These are phyloP conservation scores for Ophiosphaerella korrae DNA, from an alignment of 2,329 filamentous ascomycete genomes.

Conservation along the genomic window DNA sequence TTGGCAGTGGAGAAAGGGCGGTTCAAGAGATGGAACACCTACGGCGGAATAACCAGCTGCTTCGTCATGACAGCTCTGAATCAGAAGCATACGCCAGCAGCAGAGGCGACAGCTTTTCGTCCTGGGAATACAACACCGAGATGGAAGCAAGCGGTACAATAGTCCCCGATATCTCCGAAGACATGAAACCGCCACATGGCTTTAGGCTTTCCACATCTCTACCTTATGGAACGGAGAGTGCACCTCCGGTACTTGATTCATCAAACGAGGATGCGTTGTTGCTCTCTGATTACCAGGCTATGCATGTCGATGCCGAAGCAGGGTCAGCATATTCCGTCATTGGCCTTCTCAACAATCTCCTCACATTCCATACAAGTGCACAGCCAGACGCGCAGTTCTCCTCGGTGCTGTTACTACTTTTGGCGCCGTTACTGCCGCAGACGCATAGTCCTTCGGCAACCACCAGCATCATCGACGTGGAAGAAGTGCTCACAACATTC, in stretches of 20 bases:
- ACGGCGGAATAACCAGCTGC: conserved; percentile 47
- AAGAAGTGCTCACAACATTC: conserved; percentile 45
- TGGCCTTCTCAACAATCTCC: conserved; percentile 49
- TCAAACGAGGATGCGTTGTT: conserved; percentile 36
- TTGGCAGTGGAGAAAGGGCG: conserved; percentile 37
- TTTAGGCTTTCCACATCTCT: conserved; percentile 20
- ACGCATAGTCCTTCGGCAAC: conserved; percentile 42
- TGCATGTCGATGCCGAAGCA: conserved; percentile 41
- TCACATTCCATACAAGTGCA: conserved; percentile 49
- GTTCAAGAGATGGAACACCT: conserved; percentile 47
- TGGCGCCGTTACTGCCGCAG: conserved; percentile 53
- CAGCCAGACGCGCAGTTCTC: conserved; percentile 55
- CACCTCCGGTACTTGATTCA: conserved; percentile 30
- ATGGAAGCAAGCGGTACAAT: conserved; percentile 52
- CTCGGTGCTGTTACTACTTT: conserved; percentile 53
- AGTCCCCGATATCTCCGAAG: conserved; percentile 41
- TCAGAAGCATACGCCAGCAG: conserved; percentile 46
- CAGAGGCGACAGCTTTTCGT: conserved; percentile 32
- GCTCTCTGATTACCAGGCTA: conserved; percentile 44
- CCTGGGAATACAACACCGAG: conserved; percentile 35
- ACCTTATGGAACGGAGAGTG: conserved; percentile 29
- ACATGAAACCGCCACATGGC: conserved; percentile 30
- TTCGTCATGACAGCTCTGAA: conserved; percentile 48
- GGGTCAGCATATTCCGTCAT: conserved; percentile 48
- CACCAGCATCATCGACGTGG: conserved; percentile 34